These are phyloP conservation scores for Penicillium soppii DNA, from an alignment of 495 filamentous ascomycete genomes.

Conservation along the genomic window DNA sequence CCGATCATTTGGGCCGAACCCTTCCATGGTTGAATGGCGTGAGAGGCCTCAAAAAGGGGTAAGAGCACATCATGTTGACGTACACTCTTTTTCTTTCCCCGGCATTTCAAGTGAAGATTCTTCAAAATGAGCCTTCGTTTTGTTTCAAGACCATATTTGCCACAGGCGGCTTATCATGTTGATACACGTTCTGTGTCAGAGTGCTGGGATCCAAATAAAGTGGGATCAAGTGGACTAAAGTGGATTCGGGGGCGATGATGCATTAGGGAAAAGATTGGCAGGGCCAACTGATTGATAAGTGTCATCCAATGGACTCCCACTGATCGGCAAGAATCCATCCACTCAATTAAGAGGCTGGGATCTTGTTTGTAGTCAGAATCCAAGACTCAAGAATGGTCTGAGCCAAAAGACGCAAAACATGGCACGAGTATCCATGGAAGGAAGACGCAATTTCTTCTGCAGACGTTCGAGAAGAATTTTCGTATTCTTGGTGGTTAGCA, in stretches of 20 bases:
- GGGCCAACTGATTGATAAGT: constrained; percentile 27
- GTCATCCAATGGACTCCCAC: constrained; percentile 2
- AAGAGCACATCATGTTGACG: not conserved
- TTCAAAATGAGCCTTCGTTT: not conserved
- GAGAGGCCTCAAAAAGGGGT: not conserved
- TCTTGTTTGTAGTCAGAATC: no score
- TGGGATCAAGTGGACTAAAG: constrained; percentile 6
- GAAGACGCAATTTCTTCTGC: not conserved
- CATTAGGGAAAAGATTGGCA: constrained; percentile 9
- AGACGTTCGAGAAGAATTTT: not conserved
- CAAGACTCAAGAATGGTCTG: not conserved
- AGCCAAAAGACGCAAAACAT: no score
- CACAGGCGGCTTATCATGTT: not conserved
- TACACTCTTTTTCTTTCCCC: not conserved
- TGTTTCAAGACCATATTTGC: constrained; percentile 1
- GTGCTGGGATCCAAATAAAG: constrained; percentile 3
- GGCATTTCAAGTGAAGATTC: not conserved
- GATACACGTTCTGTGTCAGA: constrained; percentile 19
- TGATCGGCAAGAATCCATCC: constrained; percentile 16
- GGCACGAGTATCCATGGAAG: not conserved
- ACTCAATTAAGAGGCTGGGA: no score
- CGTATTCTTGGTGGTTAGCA: no score
- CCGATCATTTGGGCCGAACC: not conserved
- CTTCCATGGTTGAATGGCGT: not conserved
- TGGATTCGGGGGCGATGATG: constrained; percentile 7